Evolutionary conservation across 2,329 filamentous ascomycete genomes (phyloP).

Genomic region (Drechslerella stenobrocha): DNA sequence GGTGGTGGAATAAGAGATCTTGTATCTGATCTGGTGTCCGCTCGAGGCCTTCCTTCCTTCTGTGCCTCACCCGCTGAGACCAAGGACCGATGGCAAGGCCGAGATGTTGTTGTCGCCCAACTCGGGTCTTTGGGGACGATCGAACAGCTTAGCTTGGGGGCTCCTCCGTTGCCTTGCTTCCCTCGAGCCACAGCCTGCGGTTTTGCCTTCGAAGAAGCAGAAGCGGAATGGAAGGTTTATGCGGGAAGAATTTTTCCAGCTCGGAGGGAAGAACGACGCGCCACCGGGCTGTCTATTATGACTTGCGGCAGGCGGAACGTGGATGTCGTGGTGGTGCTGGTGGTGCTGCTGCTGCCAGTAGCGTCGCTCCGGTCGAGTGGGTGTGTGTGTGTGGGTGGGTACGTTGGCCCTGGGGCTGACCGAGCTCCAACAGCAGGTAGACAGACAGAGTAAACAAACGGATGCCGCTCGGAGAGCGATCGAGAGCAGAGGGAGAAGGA

Average conservation of each 20-base stretch:
- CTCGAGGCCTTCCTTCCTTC: too few species aligned
- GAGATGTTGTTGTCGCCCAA: constrained; percentile 7
- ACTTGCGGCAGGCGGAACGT: constrained; percentile 17
- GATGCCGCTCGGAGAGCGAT: constrained; percentile 6
- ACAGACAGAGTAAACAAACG: constrained; percentile 24
- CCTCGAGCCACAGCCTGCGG: background rate
- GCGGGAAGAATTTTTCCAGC: constrained; percentile 9
- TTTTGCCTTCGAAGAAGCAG: constrained; percentile 34
- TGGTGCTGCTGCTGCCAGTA: constrained; percentile 27
- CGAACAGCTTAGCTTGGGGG: background rate
- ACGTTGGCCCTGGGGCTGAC: constrained; percentile 35
- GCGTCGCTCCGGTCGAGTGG: constrained; percentile 29
- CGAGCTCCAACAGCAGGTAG: constrained; percentile 42
- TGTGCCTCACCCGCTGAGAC: constrained; percentile 3
- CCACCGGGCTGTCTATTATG: constrained; percentile 28
- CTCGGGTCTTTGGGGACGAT: background rate
- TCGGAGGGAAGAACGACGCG: constrained; percentile 30
- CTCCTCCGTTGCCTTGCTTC: background rate
- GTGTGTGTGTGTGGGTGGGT: constrained; percentile 19
- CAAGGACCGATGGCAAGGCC: background rate
- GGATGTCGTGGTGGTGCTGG: constrained; percentile 15
- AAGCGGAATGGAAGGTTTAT: constrained; percentile 12
- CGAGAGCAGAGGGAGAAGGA: constrained; percentile 2
- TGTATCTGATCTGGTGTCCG: background rate
- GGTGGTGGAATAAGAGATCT: background rate